Evolutionary conservation across 2,329 filamentous ascomycete species (phyloP).

Genomic region (Fusarium oxysporum): DNA sequence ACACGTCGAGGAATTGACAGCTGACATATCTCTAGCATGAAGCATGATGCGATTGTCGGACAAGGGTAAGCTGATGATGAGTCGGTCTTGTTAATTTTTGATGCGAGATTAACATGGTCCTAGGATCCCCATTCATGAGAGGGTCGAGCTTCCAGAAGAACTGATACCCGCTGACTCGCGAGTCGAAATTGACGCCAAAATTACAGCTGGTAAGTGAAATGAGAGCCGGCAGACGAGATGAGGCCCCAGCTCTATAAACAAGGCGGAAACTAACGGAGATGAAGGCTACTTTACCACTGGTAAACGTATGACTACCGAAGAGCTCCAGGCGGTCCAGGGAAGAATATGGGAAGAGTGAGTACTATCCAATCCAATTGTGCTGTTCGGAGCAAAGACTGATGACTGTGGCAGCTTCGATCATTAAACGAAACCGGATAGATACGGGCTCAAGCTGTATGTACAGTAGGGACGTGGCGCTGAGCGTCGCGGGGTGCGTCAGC

Average conservation of each 20-base stretch:
- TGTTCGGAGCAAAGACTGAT: conserved; percentile 35
- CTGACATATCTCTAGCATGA: conserved; percentile 72
- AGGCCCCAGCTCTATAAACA: conserved; percentile 3
- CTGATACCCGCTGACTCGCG: conserved; percentile 94
- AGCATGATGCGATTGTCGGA: conserved; percentile 87
- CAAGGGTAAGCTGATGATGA: conserved; percentile 69
- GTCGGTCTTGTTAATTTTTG: conserved; percentile 2
- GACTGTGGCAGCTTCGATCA: conserved; percentile 55
- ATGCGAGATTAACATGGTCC: conserved; percentile 23
- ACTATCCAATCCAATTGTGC: conserved; percentile 1
- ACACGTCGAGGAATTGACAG: conserved; percentile 23
- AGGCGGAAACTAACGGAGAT: conserved; percentile 36
- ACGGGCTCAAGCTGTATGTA: conserved; percentile 7
- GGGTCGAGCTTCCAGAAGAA: conserved; percentile 91
- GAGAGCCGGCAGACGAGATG: conserved; percentile 1
- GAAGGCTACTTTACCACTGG: conserved; percentile 84
- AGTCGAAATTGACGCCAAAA: conserved; percentile 99
- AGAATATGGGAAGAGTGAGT: conserved; percentile 87
- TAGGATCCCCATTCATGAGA: conserved; percentile 86
- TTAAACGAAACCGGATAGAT: conserved; percentile 40
- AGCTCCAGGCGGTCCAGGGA: conserved; percentile 86
- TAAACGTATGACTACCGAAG: conserved; percentile 87
- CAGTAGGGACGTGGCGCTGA: conserved; percentile 15
- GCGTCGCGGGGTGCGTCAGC: conserved; percentile 42
- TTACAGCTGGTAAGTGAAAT: conserved; percentile 80